Evolutionary conservation across 495 filamentous ascomycete genomes (phyloP), one percentile per base, ranked within the genome.

Genomic region (Bacidia gigantensis): DNA sequence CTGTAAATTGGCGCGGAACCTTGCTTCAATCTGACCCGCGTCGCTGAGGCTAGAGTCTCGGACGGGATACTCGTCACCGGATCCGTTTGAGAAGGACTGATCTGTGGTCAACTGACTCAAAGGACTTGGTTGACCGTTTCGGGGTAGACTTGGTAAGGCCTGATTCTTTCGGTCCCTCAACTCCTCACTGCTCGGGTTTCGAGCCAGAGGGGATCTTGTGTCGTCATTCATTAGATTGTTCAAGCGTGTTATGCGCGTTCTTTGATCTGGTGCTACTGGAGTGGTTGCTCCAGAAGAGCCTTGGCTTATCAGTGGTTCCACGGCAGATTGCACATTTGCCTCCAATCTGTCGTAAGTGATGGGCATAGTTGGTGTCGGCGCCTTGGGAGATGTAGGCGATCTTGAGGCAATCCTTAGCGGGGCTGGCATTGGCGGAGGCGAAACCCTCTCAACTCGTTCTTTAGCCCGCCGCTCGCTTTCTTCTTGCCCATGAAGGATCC

Each of bases 131-230:
- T 47, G 26, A 11, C 21, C 20, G 3, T 29, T 20, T 44, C 45
- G 43, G 50, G 58, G 50, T 38, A 51, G 3, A 23, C 52, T 43
- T 22, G 58, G 58, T 26, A 53, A 14, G 10, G 42, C 20, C 47
- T 57, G 49, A 7, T 26, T 18, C 21, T 40, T 39, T 14, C 24
- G 45, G 11, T 57, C 54, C 41, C 49, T 46, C 40, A 56, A 49
- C 39, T 42, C 52, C 40, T 62, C 60, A n/a, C 52, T 46, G 23
- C 59, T 62, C 26, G 59, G 53, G 23, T 59, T 56, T n/a, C 59
- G 50, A 20, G 57, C 57, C 5, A 62, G 45, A 11, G 59, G 56
- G 26, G 59, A 59, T 39, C 51, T 52, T 14, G 12, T 49, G 46
- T 62, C 59, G 22, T 55, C 46, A 23, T 50, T 23, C 3, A 50